Percentiles rank a stretch among this genome's conserved stretches.
These are phyloP conservation scores for Micromonas commoda DNA, from an alignment of 139 green algal genomes.

Conservation along the genomic window DNA sequence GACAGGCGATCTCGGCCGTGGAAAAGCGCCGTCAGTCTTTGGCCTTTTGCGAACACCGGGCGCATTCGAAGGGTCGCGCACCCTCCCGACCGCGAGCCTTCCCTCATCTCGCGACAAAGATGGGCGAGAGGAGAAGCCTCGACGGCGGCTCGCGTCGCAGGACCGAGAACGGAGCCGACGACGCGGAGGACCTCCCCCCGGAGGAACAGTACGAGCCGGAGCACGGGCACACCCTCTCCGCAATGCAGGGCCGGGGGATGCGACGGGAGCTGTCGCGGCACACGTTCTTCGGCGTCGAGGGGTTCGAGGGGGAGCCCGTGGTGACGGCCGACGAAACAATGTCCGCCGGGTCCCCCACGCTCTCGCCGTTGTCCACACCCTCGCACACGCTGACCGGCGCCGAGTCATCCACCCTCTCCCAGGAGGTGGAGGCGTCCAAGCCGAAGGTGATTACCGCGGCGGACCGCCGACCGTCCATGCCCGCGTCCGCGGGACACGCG, in stretches of 20 bases:
- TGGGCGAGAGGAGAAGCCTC: background rate
- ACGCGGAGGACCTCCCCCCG: background rate
- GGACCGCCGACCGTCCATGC: no score
- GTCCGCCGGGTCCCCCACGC: no score
- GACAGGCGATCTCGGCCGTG: no score
- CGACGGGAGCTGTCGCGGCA: constrained; percentile 6
- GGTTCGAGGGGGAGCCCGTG: background rate
- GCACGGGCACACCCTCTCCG: background rate
- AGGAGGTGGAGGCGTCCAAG: no score
- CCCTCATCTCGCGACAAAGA: no score
- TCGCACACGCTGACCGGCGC: background rate
- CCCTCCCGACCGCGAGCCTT: no score
- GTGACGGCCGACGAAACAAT: background rate
- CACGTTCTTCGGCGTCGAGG: background rate
- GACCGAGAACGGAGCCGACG: background rate
- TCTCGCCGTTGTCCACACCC: background rate
- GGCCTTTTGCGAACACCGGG: no score
- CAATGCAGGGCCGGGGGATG: background rate
- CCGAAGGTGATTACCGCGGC: no score
- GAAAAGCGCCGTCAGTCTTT: no score
- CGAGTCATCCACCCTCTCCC: no score
- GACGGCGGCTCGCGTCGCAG: background rate
- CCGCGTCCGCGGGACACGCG: no score
- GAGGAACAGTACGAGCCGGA: background rate
- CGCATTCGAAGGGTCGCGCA: no score